A percentile compares a stretch with the other conserved stretches of the same genome.
Evolutionary conservation across 306 rosid genomes (phyloP).

Genomic region (Corylus avellana): DNA sequence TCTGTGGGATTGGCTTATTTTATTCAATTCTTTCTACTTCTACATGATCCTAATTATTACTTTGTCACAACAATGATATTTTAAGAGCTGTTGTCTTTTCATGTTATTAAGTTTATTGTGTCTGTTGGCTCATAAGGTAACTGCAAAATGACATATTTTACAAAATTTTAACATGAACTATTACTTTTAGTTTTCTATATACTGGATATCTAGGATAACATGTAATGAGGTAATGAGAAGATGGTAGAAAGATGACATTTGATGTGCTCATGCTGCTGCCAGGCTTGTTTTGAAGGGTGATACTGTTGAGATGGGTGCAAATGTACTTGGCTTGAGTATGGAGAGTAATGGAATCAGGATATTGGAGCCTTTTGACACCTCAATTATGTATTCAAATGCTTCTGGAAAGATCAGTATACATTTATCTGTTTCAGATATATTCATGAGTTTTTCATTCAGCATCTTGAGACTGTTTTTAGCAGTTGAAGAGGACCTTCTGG

Average conservation of each 20-base stretch:
- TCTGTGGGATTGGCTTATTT: too few species aligned
- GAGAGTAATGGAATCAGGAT: conserved; percentile 92
- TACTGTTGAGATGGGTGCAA: conserved; percentile 76
- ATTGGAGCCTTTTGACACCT: conserved; percentile 94
- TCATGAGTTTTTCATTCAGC: conserved; percentile 96
- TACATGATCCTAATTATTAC: too few species aligned
- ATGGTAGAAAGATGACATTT: conserved; percentile 19
- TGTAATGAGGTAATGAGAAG: background rate
- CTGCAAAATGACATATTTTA: background rate
- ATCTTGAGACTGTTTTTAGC: conserved; percentile 88
- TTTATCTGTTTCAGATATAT: conserved; percentile 76
- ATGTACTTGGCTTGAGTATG: conserved; percentile 85
- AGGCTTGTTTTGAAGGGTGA: conserved; percentile 86
- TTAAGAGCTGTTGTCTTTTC: background rate
- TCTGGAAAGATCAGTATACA: conserved; percentile 85
- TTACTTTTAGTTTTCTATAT: background rate
- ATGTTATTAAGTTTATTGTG: background rate
- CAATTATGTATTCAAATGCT: conserved; percentile 79
- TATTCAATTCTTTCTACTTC: too few species aligned
- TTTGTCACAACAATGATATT: too few species aligned
- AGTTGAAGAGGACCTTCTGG: conserved; percentile 86
- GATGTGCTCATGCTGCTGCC: conserved; percentile 31
- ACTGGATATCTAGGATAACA: conserved; percentile 2
- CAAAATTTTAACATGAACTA: background rate
- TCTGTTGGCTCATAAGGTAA: background rate